Base-by-base conservation (phyloP, 2,329 filamentous ascomycete species). In the Seiridium unicorne region DNA sequence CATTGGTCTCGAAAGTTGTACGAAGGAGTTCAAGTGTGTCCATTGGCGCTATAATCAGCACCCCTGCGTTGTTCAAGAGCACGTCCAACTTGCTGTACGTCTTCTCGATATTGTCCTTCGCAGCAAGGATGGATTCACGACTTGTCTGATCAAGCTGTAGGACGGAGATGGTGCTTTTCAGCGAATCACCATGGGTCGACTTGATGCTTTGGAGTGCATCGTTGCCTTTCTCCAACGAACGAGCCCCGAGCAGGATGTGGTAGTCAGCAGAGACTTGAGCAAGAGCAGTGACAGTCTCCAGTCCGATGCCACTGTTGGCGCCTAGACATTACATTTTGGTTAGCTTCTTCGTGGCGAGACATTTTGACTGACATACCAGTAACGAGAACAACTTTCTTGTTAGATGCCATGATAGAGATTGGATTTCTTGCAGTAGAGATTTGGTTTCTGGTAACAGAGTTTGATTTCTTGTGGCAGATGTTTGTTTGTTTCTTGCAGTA, bases 131-230 rank as follows among this genome's bases (percentile, higher is more conserved):
- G 1, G 74, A 75, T 0, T 63, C 57, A 1, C 70, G 59, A 0
- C 67, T 72, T 1, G 32, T 64, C 13, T 62, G 18, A 44, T 62
- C 62, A 3, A 64, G 56, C n/a, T 64, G 56, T 32, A 62, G 70
- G 1, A 77, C 79, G 53, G 87, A 86, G 68, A 89, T 86, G 49
- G 81, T 67, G 5, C 85, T 84, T 4, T 79, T 67, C 42, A 77
- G 74, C 44, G 74, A 65, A 32, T 78, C 76, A 44, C 75, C 73
- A 67, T 87, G 79, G 3, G 71, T 77, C 76, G 32, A 78, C 44
- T 64, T 62, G 26, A 70, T 60, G 7, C 64, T 63, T 38, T 55
- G 47, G 8, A 75, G 58, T 3, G 73, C 76, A 51, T 65, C 67
- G n/a, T 70, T 55, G 57, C 76, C 77, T 62, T 77, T 78, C 40